Evolutionary conservation across 2,329 filamentous ascomycete genomes (phyloP).

Genomic region (Neopestalotiopsis clavispora): DNA sequence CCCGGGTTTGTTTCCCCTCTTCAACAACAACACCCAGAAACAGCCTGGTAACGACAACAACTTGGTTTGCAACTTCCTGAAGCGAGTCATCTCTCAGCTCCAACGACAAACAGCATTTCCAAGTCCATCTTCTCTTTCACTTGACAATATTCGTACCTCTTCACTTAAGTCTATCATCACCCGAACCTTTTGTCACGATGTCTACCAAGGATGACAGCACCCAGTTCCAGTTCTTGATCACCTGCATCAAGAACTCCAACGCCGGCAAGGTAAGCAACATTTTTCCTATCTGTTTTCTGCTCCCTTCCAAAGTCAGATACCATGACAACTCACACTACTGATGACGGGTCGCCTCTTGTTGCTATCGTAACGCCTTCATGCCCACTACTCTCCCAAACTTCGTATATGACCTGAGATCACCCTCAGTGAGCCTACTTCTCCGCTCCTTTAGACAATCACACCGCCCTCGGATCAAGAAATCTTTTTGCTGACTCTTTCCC

Average conservation of each 20-base stretch:
- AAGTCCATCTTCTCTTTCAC: neutral
- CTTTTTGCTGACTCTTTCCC: neutral
- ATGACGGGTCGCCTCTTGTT: neutral
- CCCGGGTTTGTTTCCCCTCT: neutral
- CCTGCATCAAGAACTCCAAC: slow-evolving; percentile 65
- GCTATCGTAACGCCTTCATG: neutral
- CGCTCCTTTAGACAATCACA: neutral
- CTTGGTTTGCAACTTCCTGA: neutral
- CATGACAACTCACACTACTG: slow-evolving; percentile 7
- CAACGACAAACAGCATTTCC: neutral
- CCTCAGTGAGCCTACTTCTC: too few species aligned
- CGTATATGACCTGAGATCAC: neutral
- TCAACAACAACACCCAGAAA: neutral
- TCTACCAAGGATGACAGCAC: slow-evolving; percentile 51
- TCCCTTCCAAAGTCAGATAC: neutral
- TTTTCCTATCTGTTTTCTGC: neutral
- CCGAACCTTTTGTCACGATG: neutral
- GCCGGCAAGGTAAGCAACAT: slow-evolving; percentile 59
- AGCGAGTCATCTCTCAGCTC: neutral
- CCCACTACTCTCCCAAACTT: neutral
- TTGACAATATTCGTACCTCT: neutral
- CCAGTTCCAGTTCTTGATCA: slow-evolving; percentile 69
- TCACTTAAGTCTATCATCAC: neutral
- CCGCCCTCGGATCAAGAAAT: neutral
- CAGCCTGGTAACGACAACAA: neutral